Percentiles rank a stretch among this genome's conserved stretches.
These are phyloP conservation scores for Ascochyta koolunga DNA, from an alignment of 2,329 filamentous ascomycete genomes.

Conservation along the genomic window DNA sequence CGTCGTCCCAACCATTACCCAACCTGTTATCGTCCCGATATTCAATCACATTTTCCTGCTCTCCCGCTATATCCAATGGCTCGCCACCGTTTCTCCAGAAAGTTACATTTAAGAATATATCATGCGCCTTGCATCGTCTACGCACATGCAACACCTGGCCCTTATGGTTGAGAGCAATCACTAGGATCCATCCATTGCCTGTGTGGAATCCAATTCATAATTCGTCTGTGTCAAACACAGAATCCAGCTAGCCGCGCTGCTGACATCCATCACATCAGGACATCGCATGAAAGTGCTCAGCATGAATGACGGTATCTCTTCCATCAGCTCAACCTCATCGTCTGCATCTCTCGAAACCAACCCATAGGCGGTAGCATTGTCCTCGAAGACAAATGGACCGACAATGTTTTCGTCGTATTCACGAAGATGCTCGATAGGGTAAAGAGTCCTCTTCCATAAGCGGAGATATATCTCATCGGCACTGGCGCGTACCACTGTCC, in stretches of 20 bases:
- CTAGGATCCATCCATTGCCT: background rate
- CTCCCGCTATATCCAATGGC: background rate
- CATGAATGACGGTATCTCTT: background rate
- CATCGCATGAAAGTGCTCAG: background rate
- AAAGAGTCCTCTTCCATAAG: background rate
- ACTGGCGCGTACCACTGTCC: background rate
- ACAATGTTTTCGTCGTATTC: background rate
- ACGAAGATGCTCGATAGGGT: background rate
- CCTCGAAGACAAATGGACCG: background rate
- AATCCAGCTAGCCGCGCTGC: too few species aligned
- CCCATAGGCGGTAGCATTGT: background rate
- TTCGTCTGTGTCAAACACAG: background rate
- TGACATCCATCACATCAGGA: background rate
- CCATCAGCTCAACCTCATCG: background rate
- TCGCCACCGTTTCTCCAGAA: background rate
- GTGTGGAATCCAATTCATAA: too few species aligned
- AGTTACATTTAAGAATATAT: background rate
- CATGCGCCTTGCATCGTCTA: background rate
- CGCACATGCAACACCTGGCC: background rate
- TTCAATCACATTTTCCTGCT: background rate
- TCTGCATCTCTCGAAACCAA: background rate
- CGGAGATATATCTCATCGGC: background rate
- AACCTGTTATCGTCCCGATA: background rate
- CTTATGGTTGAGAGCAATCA: background rate
- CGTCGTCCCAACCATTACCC: background rate